Evolutionary conservation across 148 eudicot species (phyloP).

Genomic region (Vaccinium vitisidaea): DNA sequence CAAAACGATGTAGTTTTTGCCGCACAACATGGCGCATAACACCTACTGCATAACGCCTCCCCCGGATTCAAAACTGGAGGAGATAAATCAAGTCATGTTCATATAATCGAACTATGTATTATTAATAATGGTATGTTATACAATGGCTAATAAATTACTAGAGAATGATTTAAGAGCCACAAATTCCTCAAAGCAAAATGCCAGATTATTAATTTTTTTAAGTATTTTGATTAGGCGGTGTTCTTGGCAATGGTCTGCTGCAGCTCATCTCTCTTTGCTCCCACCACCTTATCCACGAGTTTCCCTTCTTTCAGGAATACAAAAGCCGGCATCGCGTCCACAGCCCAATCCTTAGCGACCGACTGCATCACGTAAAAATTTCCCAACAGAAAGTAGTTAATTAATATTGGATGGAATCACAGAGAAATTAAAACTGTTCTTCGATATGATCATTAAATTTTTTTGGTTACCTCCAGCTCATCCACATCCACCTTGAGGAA

Average conservation of each 20-base stretch:
- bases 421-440: not conserved
- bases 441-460: not conserved
- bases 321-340: slow-evolving; percentile 19
- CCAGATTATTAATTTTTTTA: not conserved
- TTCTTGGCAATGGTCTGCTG: slow-evolving; percentile 15
- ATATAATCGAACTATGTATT: too few relatives aligned
- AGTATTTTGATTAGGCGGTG: not conserved
- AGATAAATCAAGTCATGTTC: not conserved
- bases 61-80: too few relatives aligned
- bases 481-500: slow-evolving; percentile 22
- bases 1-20: too few relatives aligned
- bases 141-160: not conserved
- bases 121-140: too few relatives aligned
- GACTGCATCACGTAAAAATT: not conserved
- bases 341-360: slow-evolving; percentile 6
- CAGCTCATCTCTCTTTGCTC: slow-evolving; percentile 20
- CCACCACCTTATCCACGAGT: slow-evolving; percentile 14
- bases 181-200: not conserved
- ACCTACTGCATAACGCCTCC: too few relatives aligned
- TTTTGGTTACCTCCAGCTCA: not conserved
- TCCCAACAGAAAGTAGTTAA: not conserved
- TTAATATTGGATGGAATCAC: not conserved
- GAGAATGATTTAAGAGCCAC: not conserved
- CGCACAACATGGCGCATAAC: too few relatives aligned
- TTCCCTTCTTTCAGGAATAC: slow-evolving; percentile 16